Base-by-base conservation (phyloP, 1,284 basidiomycete genomes). In the Pseudozyma hubeiensis region DNA sequence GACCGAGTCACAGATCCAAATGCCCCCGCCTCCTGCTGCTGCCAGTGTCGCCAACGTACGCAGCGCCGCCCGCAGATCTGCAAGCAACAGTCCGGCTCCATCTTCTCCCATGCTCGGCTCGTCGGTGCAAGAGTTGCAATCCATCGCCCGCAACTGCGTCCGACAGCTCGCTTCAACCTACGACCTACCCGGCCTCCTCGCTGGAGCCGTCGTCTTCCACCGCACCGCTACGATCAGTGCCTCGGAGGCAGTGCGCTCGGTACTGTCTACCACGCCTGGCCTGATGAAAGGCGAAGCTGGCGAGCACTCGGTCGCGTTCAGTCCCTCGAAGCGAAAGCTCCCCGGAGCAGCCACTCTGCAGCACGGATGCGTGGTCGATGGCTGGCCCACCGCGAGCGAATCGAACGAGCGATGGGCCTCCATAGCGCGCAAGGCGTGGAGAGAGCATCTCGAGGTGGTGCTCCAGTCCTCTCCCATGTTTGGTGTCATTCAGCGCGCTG, bases 191-290 rank as follows among this genome's bases (percentile, higher is more conserved):
- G 81, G 80, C 11, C 78, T 84, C n/a, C 64, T 83, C 10, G 82
- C 82, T 5, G 76, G 79, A 7, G 77, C 80, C 13, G 72, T 84
- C 48, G 82, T 84, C 4, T 84, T 84, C 65, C 81, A 84, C 68
- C 78, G 82, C 17, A 84, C 82, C 8, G 82, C 82, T 24, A 84
- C 82, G 11, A 83, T 84, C 58, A 75, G 75, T 9, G 78, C 79
- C 11, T 77, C 74, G 4, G 81, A 83, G 49, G 80, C 81, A 0
- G 77, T 81, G 2, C 79, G 80, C 11, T 77, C 74, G 5, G 82
- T 84, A 10, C 74, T 84, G 7, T 57, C 57, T 29, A 62, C 67
- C n/a, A 84, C 71, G 11, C 78, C 81, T 5, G 77, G 80, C 14
- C 64, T 84, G 53, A 71, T 83, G 64, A 68, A 72, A 30, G 82